Percentiles rank a stretch among this genome's conserved stretches.
phyloP scores from a whole-genome alignment of 306 rosid species.

The Vigna angularis region DNA sequence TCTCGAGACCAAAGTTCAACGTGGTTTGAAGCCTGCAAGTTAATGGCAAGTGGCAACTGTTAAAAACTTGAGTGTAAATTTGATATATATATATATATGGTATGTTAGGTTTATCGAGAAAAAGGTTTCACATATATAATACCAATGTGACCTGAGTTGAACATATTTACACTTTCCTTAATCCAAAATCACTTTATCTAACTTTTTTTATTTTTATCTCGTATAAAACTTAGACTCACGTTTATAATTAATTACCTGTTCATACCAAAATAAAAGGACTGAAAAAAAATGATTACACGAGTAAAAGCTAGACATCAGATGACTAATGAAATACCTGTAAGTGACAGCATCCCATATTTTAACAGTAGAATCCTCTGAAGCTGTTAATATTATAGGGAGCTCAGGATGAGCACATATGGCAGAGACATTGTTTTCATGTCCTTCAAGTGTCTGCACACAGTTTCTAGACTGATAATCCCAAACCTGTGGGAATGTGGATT shows the following conservation, averaged over 20 bases:
- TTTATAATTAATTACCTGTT: background rate
- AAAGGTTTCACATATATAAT: no score
- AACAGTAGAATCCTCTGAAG: conserved; percentile 64
- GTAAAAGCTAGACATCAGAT: background rate
- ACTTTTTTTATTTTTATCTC: no score
- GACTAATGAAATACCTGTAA: conserved; percentile 40
- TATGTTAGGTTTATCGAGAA: no score
- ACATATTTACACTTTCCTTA: no score
- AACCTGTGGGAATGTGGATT: conserved; percentile 43
- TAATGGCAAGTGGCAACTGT: background rate
- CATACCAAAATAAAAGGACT: background rate
- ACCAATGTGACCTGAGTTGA: no score
- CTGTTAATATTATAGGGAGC: conserved; percentile 58
- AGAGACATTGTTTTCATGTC: conserved; percentile 63
- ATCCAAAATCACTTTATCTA: no score
- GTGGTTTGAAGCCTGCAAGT: conserved; percentile 55
- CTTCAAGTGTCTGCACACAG: conserved; percentile 61
- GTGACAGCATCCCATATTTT: conserved; percentile 60
- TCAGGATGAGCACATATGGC: conserved; percentile 58
- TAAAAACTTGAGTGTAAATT: background rate
- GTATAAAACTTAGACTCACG: no score
- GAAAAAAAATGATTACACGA: background rate
- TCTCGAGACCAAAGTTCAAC: conserved; percentile 57
- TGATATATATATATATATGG: no score
- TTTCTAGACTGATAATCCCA: conserved; percentile 58